These are phyloP conservation scores for Phytophthora palmivora DNA, from an alignment of 352 stramenopile genomes.

Conservation along the genomic window DNA sequence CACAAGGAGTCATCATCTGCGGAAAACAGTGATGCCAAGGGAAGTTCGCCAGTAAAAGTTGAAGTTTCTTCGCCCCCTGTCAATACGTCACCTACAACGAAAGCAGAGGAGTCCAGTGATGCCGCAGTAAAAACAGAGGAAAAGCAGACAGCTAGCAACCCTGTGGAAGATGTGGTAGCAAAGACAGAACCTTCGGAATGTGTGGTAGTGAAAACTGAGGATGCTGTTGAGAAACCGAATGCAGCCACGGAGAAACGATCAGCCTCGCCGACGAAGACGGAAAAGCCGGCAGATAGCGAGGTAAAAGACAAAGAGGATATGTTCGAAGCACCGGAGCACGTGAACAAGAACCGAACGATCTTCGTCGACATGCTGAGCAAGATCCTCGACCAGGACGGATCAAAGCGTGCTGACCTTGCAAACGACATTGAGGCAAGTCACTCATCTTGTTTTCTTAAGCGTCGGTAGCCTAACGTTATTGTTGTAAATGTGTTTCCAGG, in stretches of 20 bases:
- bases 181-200: slow-evolving; percentile 1
- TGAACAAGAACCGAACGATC: slow-evolving; percentile 63
- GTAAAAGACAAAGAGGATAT: slow-evolving; percentile 31
- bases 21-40: slow-evolving; percentile 24
- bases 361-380: slow-evolving; percentile 79
- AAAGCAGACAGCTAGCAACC: slow-evolving; percentile 1
- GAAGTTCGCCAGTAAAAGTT: slow-evolving; percentile 7
- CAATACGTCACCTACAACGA: slow-evolving; percentile 12
- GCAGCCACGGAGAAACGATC: slow-evolving; percentile 11
- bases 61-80: neutral
- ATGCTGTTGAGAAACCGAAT: slow-evolving; percentile 2
- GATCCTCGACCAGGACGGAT: slow-evolving; percentile 53
- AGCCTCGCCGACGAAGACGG: slow-evolving; percentile 12
- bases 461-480: slow-evolving; percentile 16
- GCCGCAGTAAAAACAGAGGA: slow-evolving; percentile 19
- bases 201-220: slow-evolving; percentile 11
- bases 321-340: slow-evolving; percentile 46
- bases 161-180: slow-evolving; percentile 3
- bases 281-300: slow-evolving; percentile 6
- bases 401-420: slow-evolving; percentile 49
- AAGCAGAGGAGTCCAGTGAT: slow-evolving; percentile 24
- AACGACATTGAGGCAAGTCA: slow-evolving; percentile 72
- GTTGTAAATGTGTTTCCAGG: slow-evolving; percentile 33
- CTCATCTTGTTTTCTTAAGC: neutral
- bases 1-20: slow-evolving; percentile 13